Base-by-base conservation (phyloP, 495 filamentous ascomycete genomes). In the Tuber indicum region DNA sequence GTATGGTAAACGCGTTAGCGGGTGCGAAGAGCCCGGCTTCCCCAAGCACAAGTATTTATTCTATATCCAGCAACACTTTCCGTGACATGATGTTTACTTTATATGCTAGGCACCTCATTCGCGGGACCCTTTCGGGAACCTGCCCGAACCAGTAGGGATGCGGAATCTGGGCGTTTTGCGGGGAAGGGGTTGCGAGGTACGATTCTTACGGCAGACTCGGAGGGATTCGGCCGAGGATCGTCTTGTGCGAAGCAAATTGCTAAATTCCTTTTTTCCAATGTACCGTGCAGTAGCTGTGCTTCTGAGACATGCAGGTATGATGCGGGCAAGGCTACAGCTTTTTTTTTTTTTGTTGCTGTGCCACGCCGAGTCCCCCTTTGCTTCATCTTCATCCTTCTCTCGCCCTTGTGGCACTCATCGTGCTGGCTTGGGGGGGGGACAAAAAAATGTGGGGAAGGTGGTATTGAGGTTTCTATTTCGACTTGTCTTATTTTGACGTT, bases 121-220 rank as follows among this genome's bases (percentile, higher is more conserved):
- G 58, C 12, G 3, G 58, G 17, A 23, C 26, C 26, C 10, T 26
- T 66, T 36, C 26, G 58, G 58, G 26, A 36, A 10, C 26, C 26
- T 17, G 3, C 8, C 58, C 23, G 49, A 36, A 32, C 58, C 58
- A 32, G 58, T 36, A 66, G 26, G 58, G 17, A 17, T 16, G n/a
- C n/a, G 14, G 26, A 36, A 32, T 12, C 9, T 3, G 9, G 52
- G 23, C 23, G 52, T 12, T 26, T 26, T 36, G n/a, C 14, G 9
- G 58, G 58, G 26, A 66, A 66, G 16, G 36, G 26, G 58, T 5
- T 66, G 17, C 58, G 12, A 66, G 12, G 26, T 66, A 36, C 26
- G 58, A 66, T 66, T 66, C 58, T 66, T 66, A 66, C 26, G 58
- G 58, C 12, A 66, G 58, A 66, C 26, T 66, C 58, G 58, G 58